Evolutionary conservation across 2,329 filamentous ascomycete genomes (phyloP).

Genomic region (Incumbomyces lentus): DNA sequence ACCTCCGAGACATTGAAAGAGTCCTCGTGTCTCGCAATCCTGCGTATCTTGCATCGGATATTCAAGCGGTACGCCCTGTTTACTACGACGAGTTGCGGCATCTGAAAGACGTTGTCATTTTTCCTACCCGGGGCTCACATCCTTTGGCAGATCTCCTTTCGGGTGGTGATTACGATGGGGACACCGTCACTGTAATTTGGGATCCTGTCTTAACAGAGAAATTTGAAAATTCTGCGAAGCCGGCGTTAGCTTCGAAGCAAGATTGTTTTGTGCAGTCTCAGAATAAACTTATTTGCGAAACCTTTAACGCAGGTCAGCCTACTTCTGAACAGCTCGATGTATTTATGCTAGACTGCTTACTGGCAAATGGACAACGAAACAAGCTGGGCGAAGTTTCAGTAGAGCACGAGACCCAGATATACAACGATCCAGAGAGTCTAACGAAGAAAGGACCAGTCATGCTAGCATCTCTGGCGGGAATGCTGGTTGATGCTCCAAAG

Average conservation of each 20-base stretch:
- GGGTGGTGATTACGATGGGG: constrained; percentile 57
- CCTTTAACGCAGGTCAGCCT: constrained; percentile 9
- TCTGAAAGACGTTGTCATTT: constrained; percentile 48
- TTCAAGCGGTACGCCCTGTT: constrained; percentile 44
- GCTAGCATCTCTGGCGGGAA: constrained; percentile 33
- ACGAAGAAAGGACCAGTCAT: constrained; percentile 25
- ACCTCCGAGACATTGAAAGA: constrained; percentile 36
- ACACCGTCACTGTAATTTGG: constrained; percentile 52
- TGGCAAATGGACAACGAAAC: constrained; percentile 37
- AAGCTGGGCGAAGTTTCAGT: constrained; percentile 44
- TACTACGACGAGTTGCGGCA: constrained; percentile 42
- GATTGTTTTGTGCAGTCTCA: constrained; percentile 41
- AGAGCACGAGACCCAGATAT: constrained; percentile 41
- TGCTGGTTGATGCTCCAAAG: constrained; percentile 38
- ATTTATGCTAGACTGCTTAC: constrained; percentile 36
- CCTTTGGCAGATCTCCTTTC: constrained; percentile 51
- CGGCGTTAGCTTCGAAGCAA: constrained; percentile 25
- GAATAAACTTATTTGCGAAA: constrained; percentile 13
- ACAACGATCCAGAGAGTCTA: constrained; percentile 42
- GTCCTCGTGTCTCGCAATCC: constrained; percentile 49
- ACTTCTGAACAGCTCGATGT: constrained; percentile 20
- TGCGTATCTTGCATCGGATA: constrained; percentile 47
- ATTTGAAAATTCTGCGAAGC: constrained; percentile 44
- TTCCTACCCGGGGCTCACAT: constrained; percentile 41
- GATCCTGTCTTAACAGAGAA: constrained; percentile 40